Evolutionary conservation across 805 yeast genomes (phyloP).

Genomic region (Wickerhamiella sergipiensis): DNA sequence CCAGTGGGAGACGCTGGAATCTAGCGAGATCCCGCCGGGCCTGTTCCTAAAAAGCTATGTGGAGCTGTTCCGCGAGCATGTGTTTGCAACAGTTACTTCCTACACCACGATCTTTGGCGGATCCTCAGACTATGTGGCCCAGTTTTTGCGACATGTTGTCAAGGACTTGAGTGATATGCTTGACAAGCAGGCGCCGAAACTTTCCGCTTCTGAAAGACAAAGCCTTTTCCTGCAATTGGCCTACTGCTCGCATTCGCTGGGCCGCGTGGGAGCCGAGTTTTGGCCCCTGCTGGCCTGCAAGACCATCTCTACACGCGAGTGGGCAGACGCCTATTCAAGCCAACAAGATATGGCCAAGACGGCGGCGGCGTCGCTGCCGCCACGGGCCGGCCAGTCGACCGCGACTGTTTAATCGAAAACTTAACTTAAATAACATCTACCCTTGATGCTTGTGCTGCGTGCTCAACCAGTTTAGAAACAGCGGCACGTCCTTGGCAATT

Average conservation of each 20-base stretch:
- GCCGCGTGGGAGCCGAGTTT: constrained; percentile 58
- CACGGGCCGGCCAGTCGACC: not conserved
- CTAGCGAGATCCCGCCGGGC: constrained; percentile 45
- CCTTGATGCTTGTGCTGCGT: not conserved
- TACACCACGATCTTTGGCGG: constrained; percentile 48
- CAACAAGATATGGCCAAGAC: constrained; percentile 26
- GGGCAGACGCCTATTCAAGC: constrained; percentile 32
- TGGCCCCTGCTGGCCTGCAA: constrained; percentile 28
- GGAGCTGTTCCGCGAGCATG: constrained; percentile 74
- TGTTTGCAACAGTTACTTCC: constrained; percentile 58
- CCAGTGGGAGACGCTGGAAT: constrained; percentile 14
- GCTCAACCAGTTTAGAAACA: constrained; percentile 18
- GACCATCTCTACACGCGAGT: constrained; percentile 26
- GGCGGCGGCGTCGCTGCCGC: not conserved
- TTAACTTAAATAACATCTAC: not conserved
- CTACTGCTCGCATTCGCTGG: constrained; percentile 78
- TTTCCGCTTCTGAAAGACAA: constrained; percentile 27
- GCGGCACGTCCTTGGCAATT: constrained; percentile 27
- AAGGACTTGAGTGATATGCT: constrained; percentile 16
- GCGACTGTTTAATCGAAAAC: not conserved
- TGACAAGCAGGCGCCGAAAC: constrained; percentile 16
- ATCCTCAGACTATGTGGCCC: constrained; percentile 19
- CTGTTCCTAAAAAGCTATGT: constrained; percentile 63
- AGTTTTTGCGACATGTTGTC: constrained; percentile 20
- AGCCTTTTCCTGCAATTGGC: constrained; percentile 70